Evolutionary conservation across 2,329 filamentous ascomycete genomes (phyloP).

Genomic region (Talaromyces sp.): DNA sequence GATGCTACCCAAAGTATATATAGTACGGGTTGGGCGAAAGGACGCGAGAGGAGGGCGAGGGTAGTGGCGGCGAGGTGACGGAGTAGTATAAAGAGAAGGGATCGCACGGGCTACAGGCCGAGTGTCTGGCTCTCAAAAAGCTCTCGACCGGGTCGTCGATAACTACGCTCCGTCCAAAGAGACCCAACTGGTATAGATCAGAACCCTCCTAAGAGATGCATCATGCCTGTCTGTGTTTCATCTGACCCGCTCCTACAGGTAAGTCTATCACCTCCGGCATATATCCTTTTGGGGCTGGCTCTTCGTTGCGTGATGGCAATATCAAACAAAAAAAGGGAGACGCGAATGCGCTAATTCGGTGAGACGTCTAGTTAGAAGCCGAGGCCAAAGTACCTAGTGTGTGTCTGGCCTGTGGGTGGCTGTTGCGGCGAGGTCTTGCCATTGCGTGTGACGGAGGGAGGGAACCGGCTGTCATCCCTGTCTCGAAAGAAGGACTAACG

Average conservation of each 20-base stretch:
- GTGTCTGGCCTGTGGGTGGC: neutral
- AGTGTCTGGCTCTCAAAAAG: neutral
- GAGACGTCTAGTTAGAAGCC: neutral
- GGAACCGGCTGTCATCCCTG: neutral
- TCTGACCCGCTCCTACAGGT: neutral
- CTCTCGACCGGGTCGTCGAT: neutral
- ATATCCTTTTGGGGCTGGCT: neutral
- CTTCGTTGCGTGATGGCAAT: neutral
- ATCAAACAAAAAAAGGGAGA: neutral
- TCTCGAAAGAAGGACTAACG: neutral
- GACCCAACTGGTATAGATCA: neutral
- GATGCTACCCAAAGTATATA: slow-evolving; percentile 10
- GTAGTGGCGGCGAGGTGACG: neutral
- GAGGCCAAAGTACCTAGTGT: neutral
- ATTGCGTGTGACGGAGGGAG: neutral
- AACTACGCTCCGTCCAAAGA: neutral
- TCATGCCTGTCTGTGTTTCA: neutral
- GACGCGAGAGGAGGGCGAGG: neutral
- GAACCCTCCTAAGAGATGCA: neutral
- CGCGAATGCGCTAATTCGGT: neutral
- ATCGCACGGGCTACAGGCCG: neutral
- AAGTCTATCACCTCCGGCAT: neutral
- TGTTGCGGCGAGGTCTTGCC: neutral
- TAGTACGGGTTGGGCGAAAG: slow-evolving; percentile 3
- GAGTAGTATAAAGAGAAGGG: slow-evolving; percentile 8